phyloP scores from a whole-genome alignment of 768 basidiomycete genomes.

The Mrakia hoshinonis region DNA sequence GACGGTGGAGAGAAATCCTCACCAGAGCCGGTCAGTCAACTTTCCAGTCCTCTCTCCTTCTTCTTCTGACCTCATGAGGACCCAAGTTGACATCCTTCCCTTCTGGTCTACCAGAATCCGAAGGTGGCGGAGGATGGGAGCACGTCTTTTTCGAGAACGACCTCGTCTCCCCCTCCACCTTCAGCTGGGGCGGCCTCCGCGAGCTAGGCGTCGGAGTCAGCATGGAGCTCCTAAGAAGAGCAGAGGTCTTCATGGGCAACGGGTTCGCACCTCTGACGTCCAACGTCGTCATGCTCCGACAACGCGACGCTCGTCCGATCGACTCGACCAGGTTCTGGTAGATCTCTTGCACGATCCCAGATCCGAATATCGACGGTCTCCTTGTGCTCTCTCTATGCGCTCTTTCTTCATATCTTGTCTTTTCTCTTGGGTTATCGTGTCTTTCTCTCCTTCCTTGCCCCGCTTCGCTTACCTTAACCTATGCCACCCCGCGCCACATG shows the following conservation, averaged over 20 bases:
- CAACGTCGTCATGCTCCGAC: conserved; percentile 6
- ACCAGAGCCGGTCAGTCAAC: conserved; percentile 1
- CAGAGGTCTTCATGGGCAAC: conserved; percentile 1
- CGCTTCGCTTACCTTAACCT: too few species aligned
- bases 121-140: conserved; percentile 10
- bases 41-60: too few species aligned
- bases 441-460: too few species aligned
- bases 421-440: too few species aligned
- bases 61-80: neutral
- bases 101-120: neutral
- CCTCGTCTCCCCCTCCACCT: neutral
- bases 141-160: neutral
- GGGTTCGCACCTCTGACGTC: neutral
- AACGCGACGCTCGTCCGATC: neutral
- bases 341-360: neutral
- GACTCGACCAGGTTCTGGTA: neutral
- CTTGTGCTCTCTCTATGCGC: too few species aligned
- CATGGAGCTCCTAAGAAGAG: neutral
- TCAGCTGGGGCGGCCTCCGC: neutral
- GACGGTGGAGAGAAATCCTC: neutral
- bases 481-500: too few species aligned
- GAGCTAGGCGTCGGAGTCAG: neutral
- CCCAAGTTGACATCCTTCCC: neutral
- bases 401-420: too few species aligned
- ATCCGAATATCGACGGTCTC: too few species aligned